Base-by-base conservation (phyloP, 257 asterid genomes). In the Coffea eugenioides region DNA sequence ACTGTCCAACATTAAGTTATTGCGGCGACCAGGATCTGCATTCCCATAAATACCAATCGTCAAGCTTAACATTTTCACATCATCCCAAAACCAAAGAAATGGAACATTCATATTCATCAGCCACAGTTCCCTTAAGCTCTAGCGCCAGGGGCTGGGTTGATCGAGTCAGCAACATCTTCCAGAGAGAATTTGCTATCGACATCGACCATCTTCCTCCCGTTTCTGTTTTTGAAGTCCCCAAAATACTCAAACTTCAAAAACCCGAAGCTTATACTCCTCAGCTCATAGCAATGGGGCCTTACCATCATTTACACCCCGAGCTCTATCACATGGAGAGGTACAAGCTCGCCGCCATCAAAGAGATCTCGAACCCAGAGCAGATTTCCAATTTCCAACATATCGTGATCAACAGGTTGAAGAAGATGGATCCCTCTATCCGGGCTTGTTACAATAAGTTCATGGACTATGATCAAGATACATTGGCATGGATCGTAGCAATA, bases 221-320 rank as follows among this genome's bases (percentile, higher is more conserved):
- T 6, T 85, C 81, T 15, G 88, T 90, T 6, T 89, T 85, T 16
- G 78, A 71, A 1, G 87, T 90, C 23, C 92, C 93, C 1, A 81
- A 67, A 69, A 66, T 80, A 20, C 36, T 88, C 34, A 75, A 48
- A 23, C 70, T 57, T 25, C 80, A 84, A 0, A 84, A 88, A 56
- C 90, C 86, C 73, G 88, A 90, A 68, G 88, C 86, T 8, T 90
- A 86, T 71, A 16, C 80, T 18, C 93, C 92, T 57, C 90, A 80
- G 49, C 65, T 65, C 13, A 25, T 88, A 1, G 88, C 88, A 1
- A 76, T 90, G 23, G 92, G 93, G 21, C 92, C 92, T 0, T 90
- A 86, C 74, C 93, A 88, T 65, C 91, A 87, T 65, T 64, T 87
- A 1, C 74, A 88, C 14, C 90, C 88, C 27, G 90, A 86, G 11